A percentile compares a stretch with the other conserved stretches of the same genome.
Evolutionary conservation across 1,284 basidiomycete species (phyloP).

Genomic region (Coniferiporia weirii): DNA sequence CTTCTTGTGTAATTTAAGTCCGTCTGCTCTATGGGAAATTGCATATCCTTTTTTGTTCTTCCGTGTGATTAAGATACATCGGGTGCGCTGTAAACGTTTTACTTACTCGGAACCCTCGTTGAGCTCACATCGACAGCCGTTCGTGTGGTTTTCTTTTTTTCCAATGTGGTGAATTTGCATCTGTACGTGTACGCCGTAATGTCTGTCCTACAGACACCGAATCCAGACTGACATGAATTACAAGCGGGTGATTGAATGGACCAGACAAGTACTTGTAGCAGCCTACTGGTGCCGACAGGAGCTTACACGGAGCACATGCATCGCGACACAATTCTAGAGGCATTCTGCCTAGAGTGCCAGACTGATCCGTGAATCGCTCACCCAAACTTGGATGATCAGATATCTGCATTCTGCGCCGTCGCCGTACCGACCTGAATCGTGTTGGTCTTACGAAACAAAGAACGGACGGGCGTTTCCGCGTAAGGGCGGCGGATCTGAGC

Average conservation of each 20-base stretch:
- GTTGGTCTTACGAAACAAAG: neutral
- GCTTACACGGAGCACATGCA: too few relatives aligned
- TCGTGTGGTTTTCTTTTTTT: neutral
- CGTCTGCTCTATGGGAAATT: neutral
- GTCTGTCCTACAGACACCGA: too few relatives aligned
- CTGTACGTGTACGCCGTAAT: too few relatives aligned
- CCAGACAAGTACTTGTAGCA: too few relatives aligned
- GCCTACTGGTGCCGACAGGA: too few relatives aligned
- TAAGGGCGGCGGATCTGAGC: neutral
- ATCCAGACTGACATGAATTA: too few relatives aligned
- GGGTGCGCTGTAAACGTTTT: neutral
- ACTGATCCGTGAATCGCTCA: too few relatives aligned
- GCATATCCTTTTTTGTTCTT: neutral
- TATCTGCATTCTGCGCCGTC: neutral
- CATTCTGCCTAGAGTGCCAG: too few relatives aligned
- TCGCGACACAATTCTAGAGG: too few relatives aligned
- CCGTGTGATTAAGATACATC: neutral
- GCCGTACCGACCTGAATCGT: neutral
- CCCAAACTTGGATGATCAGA: neutral
- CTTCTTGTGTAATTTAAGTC: neutral
- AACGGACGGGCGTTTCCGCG: constrained; percentile 11
- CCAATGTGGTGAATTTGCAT: too few relatives aligned
- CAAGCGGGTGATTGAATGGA: too few relatives aligned
- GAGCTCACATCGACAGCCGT: neutral
- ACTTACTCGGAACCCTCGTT: neutral